Evolutionary conservation across 2,329 filamentous ascomycete species (phyloP), one percentile per base, ranked within the genome.

Genomic region (Aspergillus ibericus): DNA sequence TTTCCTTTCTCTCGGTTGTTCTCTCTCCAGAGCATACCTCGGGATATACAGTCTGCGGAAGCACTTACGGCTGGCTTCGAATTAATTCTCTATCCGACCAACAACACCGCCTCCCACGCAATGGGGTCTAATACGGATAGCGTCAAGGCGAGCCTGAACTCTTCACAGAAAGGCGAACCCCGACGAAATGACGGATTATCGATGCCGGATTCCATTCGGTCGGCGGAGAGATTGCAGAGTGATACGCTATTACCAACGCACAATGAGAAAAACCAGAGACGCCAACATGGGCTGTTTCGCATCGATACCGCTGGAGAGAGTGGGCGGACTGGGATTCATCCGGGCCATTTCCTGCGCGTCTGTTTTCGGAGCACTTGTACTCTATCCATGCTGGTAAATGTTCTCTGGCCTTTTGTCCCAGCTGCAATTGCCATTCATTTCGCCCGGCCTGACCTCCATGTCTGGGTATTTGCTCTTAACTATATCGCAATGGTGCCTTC

Each of bases 401-500:
- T 90, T 25, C 81, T 92, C 35, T 92, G 89, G 89, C 89, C 89
- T 5, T 80, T 90, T 60, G 89, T 92, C 1, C 88, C 89, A 6
- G 85, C 84, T 29, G 89, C 88, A 16, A 86, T 92, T 64, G 86
- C 81, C n/a, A 77, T 90, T 54, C 78, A 84, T 62, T 86, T 84
- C 63, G 80, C 80, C 46, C 77, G 78, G 18, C 80, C 80, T 0
- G 79, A 88, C 22, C 76, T 82, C 59, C 81, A 89, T 65, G 76
- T 90, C 1, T 82, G 83, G 72, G 84, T 88, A 54, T 92, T 92
- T 75, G 80, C 84, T 52, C 81, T 90, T 58, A 87, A 87, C 49
- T 92, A 92, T 70, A 83, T 92, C 60, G 88, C 88, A 65, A 92
- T 92, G 87, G 80, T 92, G 1, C 90, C 89, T 0, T 86, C 87